Evolutionary conservation across 164 flowering plant species (phyloP).

Genomic region (Kalanchoe fedtschenkoi): DNA sequence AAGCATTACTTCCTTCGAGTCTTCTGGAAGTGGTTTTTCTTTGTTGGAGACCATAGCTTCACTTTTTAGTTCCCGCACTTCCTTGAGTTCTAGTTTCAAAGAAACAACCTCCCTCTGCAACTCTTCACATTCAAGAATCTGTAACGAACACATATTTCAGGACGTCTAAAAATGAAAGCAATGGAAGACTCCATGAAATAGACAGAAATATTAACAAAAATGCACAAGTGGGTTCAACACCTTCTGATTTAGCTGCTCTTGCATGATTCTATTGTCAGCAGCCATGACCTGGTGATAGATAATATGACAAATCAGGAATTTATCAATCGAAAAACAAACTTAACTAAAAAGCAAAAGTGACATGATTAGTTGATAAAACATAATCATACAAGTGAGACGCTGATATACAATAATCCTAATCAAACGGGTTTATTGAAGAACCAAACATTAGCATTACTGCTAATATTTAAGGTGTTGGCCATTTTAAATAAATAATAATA

Average conservation of each 20-base stretch:
- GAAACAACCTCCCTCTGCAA: neutral
- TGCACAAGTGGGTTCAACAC: conserved; percentile 19
- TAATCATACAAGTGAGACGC: neutral
- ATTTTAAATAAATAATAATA: neutral
- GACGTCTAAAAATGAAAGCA: neutral
- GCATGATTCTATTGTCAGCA: conserved; percentile 86
- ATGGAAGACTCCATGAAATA: neutral
- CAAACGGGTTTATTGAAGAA: neutral
- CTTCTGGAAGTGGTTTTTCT: conserved; percentile 1
- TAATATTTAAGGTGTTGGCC: neutral
- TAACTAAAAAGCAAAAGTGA: neutral
- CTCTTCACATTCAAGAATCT: neutral
- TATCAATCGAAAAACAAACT: neutral
- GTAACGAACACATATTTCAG: conserved; percentile 9
- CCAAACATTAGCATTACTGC: neutral
- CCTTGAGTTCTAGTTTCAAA: neutral
- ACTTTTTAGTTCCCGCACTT: neutral
- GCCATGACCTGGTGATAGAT: conserved; percentile 48
- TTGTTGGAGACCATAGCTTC: neutral
- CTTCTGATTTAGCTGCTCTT: conserved; percentile 90
- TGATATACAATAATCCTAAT: neutral
- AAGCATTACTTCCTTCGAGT: conserved; percentile 1
- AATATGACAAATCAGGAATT: neutral
- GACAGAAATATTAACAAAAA: neutral
- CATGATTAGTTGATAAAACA: neutral